These are phyloP conservation scores for Carex pumila DNA, from an alignment of 176 grass and related monocot genomes.

Conservation along the genomic window DNA sequence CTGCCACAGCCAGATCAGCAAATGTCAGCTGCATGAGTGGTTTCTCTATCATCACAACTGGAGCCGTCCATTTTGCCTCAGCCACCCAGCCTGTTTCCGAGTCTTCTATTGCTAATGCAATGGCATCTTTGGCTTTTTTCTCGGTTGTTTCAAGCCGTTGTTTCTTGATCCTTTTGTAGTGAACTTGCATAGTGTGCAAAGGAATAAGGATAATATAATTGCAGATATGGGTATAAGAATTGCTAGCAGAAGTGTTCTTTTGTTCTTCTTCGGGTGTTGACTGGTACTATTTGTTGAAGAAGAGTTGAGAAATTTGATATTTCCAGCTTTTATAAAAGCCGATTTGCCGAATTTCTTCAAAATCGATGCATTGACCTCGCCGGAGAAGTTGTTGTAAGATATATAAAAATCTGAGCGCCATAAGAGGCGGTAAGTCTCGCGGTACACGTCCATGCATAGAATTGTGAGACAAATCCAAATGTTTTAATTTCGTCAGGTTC, in stretches of 20 bases:
- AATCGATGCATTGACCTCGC: conserved; percentile 18
- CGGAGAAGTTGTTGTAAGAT: conserved; percentile 71
- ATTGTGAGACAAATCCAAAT: conserved; percentile 49
- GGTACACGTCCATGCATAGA: conserved; percentile 45
- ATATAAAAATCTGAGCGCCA: conserved; percentile 36
- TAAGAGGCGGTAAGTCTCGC: conserved; percentile 41
- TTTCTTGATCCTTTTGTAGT: background rate
- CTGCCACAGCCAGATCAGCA: conserved; percentile 62
- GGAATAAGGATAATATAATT: background rate
- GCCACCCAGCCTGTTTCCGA: conserved; percentile 40
- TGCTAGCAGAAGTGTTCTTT: background rate
- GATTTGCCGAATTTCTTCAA: conserved; percentile 42
- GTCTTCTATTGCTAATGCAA: conserved; percentile 26
- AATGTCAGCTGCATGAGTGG: conserved; percentile 70
- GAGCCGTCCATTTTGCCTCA: conserved; percentile 36
- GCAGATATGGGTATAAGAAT: conserved; percentile 7
- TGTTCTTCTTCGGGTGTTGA: background rate
- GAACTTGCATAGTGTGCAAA: conserved; percentile 4
- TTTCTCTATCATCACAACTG: conserved; percentile 71
- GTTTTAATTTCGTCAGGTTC: conserved; percentile 8
- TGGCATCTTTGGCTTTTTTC: conserved; percentile 17
- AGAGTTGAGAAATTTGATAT: conserved; percentile 13
- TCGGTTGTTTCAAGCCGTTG: conserved; percentile 14
- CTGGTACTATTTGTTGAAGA: conserved; percentile 12
- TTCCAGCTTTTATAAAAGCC: conserved; percentile 44